Evolutionary conservation across 2,329 filamentous ascomycete genomes (phyloP), one percentile per base, ranked within the genome.

Genomic region (Ceratocystis albifundus): DNA sequence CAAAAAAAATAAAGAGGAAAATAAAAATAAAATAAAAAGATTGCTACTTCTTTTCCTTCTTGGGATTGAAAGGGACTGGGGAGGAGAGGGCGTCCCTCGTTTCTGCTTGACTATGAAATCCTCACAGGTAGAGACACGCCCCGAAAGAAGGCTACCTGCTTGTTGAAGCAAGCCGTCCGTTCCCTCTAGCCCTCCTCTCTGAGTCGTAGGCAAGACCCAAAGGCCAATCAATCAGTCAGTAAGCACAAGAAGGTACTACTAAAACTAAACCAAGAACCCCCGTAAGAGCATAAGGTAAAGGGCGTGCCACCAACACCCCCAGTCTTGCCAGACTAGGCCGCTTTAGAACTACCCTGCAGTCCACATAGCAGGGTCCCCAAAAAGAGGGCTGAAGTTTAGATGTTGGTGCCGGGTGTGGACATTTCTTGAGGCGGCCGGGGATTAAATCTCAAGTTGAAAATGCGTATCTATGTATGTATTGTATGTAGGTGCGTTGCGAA

Each of bases 41-140:
- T 50, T 50, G 46, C 46, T 50, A 50, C 46, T 50, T 50, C 46
- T 50, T 50, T 50, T n/a, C 46, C 46, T 50, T 50, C 7, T 50
- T 50, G 22, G 46, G 46, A n/a, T 50, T n/a, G 10, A 50, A 50
- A 10, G 20, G 46, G 6, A 50, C 17, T n/a, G 45, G 45, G 45
- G 45, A 7, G 45, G n/a, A n/a, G 46, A 17, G 45, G 45, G 45
- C n/a, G n/a, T n/a, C 22, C 46, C 46, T 22, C 4, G 46, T 50
- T 50, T 50, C 46, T 50, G 32, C 32, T 36, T 50, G 46, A 36
- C 10, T 3, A 36, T 36, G 32, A 36, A 36, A 36, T 36, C 32
- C 32, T 36, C 32, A 36, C 32, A 36, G 32, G 32, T 36, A 36
- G 32, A 36, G 32, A 36, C 32, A 36, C 32, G 32, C 32, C 32